Percentiles rank a stretch among this genome's conserved stretches.
Conservation (phyloP, 495 filamentous ascomycete species). For the Lophium mytilinum region DNA sequence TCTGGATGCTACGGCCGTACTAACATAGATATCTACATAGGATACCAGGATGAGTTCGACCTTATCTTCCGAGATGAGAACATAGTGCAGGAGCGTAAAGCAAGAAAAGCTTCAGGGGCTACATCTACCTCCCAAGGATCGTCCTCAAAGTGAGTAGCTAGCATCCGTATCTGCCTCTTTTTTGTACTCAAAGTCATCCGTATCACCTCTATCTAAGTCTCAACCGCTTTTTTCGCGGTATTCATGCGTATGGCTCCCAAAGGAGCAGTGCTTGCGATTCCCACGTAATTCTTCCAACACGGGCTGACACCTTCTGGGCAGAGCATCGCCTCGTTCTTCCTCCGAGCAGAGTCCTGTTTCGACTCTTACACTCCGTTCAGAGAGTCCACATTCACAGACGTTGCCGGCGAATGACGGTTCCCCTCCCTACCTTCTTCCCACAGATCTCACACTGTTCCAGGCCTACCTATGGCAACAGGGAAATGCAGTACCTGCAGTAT, state of each 20-base stretch:
- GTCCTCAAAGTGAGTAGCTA: constrained; percentile 11
- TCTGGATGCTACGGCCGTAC: too few relatives aligned
- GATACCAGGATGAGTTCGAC: constrained; percentile 32
- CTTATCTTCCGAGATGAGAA: constrained; percentile 31
- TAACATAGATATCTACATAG: too few relatives aligned
- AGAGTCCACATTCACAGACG: neutral
- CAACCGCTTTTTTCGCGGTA: too few relatives aligned
- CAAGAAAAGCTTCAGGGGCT: constrained; percentile 14
- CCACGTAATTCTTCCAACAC: too few relatives aligned
- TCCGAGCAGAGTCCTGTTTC: neutral
- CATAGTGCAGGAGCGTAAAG: constrained; percentile 19
- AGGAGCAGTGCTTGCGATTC: too few relatives aligned
- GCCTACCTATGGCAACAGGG: constrained; percentile 16
- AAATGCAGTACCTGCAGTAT: constrained; percentile 5
- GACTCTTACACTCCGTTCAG: neutral
- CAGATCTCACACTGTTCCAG: constrained; percentile 5
- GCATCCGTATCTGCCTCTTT: neutral
- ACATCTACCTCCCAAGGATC: constrained; percentile 9
- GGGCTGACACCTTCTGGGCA: neutral
- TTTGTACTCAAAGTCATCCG: neutral
- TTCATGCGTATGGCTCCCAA: too few relatives aligned
- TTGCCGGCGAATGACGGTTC: neutral
- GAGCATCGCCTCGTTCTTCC: neutral
- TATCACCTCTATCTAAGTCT: too few relatives aligned
- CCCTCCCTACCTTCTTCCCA: neutral